Evolutionary conservation across 2,329 filamentous ascomycete genomes (phyloP), one percentile per base, ranked within the genome.

Genomic region (Aspergillus floridensis): DNA sequence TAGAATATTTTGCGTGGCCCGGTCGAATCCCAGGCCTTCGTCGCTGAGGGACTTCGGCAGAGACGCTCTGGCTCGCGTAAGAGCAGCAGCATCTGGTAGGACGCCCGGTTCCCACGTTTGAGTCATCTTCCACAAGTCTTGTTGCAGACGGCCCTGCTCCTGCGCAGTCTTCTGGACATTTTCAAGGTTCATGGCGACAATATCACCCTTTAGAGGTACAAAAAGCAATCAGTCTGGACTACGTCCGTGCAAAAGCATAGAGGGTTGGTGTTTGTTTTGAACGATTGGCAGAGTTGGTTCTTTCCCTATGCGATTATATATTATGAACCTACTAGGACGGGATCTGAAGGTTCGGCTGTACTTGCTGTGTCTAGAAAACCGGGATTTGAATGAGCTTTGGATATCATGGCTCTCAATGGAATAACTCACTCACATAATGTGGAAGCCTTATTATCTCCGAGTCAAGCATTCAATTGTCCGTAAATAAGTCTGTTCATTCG

Each of bases 1-100:
- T 4, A 77, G 24, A n/a, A 81, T 67, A 59, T 81, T 78, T 16
- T 65, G 60, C 55, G 70, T 72, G n/a, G 70, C 66, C 10, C 63
- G 58, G 38, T 72, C 68, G 16, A 75, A 70, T 2, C 71, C 72
- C 11, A 68, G 55, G 16, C 76, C 76, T 5, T 64, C 58, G 14
- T 61, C 56, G 8, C 68, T 63, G 16, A 78, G 71, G 11, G 62
- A 53, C 16, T 60, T 49, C 2, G 71, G 68, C 7, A 78, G 70
- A 19, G 73, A 75, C 31, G 64, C 62, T 57, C 74, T 68, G n/a
- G 74, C 73, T 50, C 64, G 67, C 19, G 65, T 62, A 16, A 78
- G 57, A 16, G 62, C 59, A 32, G 72, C 61, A 14, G 67, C 54
- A 41, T 63, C 66, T 4, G 76, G 76, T 31, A 78, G 63, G 21